Evolutionary conservation across 75 land plant species (phyloP).

Genomic region (Selaginella tamariscina): DNA sequence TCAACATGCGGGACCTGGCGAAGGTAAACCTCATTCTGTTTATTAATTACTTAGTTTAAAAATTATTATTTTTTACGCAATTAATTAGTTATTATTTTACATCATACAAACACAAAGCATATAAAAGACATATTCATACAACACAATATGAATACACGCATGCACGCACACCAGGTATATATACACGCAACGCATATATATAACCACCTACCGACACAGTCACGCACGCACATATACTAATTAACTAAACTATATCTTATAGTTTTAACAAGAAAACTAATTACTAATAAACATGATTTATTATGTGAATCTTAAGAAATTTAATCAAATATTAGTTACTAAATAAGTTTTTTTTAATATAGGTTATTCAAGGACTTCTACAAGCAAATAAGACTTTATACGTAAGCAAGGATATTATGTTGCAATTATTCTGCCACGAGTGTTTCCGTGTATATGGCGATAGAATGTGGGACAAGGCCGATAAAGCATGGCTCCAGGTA

Average conservation of each 20-base stretch:
- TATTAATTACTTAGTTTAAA: too few species aligned
- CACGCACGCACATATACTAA: too few species aligned
- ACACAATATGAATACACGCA: too few species aligned
- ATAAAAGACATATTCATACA: too few species aligned
- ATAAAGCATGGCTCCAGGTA: constrained; percentile 25
- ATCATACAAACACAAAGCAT: too few species aligned
- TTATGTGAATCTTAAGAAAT: background rate
- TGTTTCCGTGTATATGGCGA: constrained; percentile 32
- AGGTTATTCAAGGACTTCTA: constrained; percentile 30
- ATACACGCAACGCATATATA: too few species aligned
- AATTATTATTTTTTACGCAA: too few species aligned
- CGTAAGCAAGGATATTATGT: constrained; percentile 22
- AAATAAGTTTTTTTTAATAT: background rate
- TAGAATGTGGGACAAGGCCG: constrained; percentile 26
- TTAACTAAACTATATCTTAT: too few species aligned
- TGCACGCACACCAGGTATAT: too few species aligned
- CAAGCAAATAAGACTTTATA: constrained; percentile 21
- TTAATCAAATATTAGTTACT: constrained; percentile 9
- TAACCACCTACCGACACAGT: background rate
- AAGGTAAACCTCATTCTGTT: too few species aligned
- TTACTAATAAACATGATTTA: background rate
- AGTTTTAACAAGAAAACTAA: too few species aligned
- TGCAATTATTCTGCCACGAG: constrained; percentile 24
- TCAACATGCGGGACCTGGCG: constrained; percentile 31
- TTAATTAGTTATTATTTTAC: too few species aligned